Base-by-base conservation (phyloP, 305 asterid species). In the Stenogyne calaminthoides region DNA sequence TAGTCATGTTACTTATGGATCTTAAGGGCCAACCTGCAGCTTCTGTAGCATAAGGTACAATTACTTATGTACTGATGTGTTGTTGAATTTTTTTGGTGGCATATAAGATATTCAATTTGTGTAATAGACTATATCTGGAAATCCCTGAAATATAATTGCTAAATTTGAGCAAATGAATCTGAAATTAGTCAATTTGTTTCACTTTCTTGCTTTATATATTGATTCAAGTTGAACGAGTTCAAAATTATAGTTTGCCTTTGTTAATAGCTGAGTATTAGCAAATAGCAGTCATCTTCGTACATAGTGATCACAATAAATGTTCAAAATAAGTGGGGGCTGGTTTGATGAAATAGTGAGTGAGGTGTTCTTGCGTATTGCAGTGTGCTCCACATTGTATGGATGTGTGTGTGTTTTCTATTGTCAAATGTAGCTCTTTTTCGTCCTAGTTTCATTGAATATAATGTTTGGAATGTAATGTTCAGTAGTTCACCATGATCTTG, bases 41-140 rank as follows among this genome's bases (percentile, higher is more conserved):
- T 73, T 14, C 47, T 42, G 70, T 37, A 63, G 74, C 70, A 46
- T 54, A 72, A n/a, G 80, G 65, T 80, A 72, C 46, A 57, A 9
- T 59, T 39, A 52, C 55, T 29, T 19, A 1, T 25, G 29, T 25
- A 25, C 29, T 25, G 72, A 32, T 32, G 36, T 32, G 36, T 32
- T 32, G 36, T 32, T 32, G 32, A 3, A 0, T 0, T 32, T 32
- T 25, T 32, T 32, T 32, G 36, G 36, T 32, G 36, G 36, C 36
- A 59, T 29, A 74, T 27, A 27, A 49, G 37, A 4, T 32, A 70
- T 73, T 78, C 55, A 74, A 74, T 63, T 55, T 55, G 25, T 18
- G 4, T 58, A 22, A 12, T 25, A 15, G 57, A 14, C n/a, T 19
- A 19, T 19, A 52, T 36, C 18, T 19, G 62, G 25, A 25, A 51